A percentile compares a stretch with the other conserved stretches of the same genome.
Conservation (phyloP, 169 alveolate genomes). For the Perkinsus marinus region DNA sequence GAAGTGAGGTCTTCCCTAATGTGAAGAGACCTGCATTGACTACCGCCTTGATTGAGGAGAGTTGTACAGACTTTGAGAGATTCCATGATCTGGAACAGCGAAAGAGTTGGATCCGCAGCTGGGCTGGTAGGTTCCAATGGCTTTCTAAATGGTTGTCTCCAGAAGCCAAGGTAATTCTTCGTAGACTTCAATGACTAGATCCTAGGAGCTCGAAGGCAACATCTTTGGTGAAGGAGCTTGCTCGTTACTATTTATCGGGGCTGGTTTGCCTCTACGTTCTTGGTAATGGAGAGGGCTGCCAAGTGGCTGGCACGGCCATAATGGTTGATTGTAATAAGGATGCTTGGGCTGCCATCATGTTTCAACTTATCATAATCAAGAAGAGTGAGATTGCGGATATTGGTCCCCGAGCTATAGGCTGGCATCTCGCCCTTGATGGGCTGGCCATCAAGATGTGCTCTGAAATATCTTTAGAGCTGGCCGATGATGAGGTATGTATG, state of each 20-base stretch:
- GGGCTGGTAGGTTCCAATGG: not conserved
- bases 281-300: not conserved
- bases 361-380: not conserved
- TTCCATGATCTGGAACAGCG: not conserved
- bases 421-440: not conserved
- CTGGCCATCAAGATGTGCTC: not conserved
- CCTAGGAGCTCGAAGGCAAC: not conserved
- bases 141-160: not conserved
- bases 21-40: not conserved
- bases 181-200: not conserved
- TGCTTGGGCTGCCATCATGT: not conserved
- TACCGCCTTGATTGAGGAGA: not conserved
- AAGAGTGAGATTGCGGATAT: not conserved
- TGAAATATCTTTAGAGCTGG: not conserved
- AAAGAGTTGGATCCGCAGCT: not conserved
- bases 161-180: not conserved
- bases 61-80: not conserved
- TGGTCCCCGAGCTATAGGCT: not conserved
- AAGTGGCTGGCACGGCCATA: not conserved
- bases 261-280: not conserved
- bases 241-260: not conserved
- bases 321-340: not conserved
- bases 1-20: not conserved
- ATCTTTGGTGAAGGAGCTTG: not conserved
- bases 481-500: not conserved